Evolutionary conservation across 805 yeast genomes (phyloP).

Genomic region (Kregervanrija pseudodelftensis): DNA sequence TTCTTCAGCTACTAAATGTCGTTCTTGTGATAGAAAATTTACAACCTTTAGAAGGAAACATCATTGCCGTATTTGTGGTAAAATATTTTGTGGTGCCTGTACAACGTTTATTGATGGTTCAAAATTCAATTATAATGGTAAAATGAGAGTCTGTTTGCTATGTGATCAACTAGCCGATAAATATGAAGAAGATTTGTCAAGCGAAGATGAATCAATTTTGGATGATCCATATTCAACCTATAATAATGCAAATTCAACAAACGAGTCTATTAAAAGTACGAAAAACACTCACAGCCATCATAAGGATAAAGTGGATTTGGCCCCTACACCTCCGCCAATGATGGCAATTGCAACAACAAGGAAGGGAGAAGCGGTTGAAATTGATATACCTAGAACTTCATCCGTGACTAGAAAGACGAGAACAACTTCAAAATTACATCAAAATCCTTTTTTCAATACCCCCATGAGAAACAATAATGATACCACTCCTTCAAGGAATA

Average conservation of each 20-base stretch:
- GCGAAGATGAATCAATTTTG: constrained; percentile 49
- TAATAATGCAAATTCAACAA: too few species aligned
- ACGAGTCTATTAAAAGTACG: too few species aligned
- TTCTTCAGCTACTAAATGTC: constrained; percentile 82
- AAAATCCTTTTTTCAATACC: neutral
- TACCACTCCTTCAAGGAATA: constrained; percentile 6
- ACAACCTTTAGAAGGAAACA: constrained; percentile 86
- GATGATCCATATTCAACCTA: constrained; percentile 23
- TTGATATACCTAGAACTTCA: constrained; percentile 35
- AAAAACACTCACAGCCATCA: too few species aligned
- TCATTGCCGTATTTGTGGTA: constrained; percentile 95
- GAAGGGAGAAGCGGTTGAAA: constrained; percentile 72
- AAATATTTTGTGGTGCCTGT: constrained; percentile 83
- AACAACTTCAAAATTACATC: constrained; percentile 4
- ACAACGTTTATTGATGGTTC: constrained; percentile 66
- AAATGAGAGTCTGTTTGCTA: constrained; percentile 68
- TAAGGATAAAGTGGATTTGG: constrained; percentile 13
- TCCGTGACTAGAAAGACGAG: constrained; percentile 22
- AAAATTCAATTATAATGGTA: constrained; percentile 56
- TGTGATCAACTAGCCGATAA: constrained; percentile 59
- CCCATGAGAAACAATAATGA: constrained; percentile 2
- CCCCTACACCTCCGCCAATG: constrained; percentile 55
- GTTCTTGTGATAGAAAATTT: constrained; percentile 72
- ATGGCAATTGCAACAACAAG: constrained; percentile 81
- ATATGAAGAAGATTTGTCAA: constrained; percentile 59